These are phyloP conservation scores for Crassisporium funariophilum DNA, from an alignment of 768 basidiomycete species.

Conservation along the genomic window DNA sequence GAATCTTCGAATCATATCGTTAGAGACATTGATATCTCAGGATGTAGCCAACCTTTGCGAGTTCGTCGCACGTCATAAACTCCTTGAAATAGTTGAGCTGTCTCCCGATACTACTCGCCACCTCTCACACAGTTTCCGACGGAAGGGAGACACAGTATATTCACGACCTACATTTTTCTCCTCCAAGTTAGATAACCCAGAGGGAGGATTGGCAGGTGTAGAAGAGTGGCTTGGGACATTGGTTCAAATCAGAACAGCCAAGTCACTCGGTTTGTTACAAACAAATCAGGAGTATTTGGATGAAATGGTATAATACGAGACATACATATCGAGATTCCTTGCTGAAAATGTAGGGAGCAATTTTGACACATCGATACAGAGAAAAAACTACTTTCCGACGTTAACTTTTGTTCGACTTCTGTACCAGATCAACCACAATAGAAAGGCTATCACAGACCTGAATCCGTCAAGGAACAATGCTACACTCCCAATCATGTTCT, in stretches of 20 bases:
- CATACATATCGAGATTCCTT: neutral
- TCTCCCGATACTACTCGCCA: neutral
- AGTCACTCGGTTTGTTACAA: neutral
- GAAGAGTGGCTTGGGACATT: conserved; percentile 6
- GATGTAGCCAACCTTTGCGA: neutral
- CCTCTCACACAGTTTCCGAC: neutral
- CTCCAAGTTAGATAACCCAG: neutral
- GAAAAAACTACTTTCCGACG: too few species aligned
- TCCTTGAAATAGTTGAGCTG: neutral
- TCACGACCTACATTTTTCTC: neutral
- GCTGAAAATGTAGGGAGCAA: too few species aligned
- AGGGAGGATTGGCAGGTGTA: conserved; percentile 7
- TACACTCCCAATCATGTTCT: neutral
- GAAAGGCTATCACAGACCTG: too few species aligned
- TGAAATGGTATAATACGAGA: neutral
- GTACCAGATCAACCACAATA: too few species aligned
- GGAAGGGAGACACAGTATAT: neutral
- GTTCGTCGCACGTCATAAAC: neutral
- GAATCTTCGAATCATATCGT: neutral
- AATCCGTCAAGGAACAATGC: neutral
- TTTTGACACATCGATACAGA: too few species aligned
- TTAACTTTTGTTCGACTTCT: too few species aligned
- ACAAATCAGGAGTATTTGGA: neutral
- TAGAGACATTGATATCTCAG: neutral
- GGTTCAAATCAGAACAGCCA: neutral